A percentile compares a stretch with the other conserved stretches of the same genome.
These are phyloP conservation scores for Asterophora lycoperdoides DNA, from an alignment of 768 basidiomycete species.

Conservation along the genomic window DNA sequence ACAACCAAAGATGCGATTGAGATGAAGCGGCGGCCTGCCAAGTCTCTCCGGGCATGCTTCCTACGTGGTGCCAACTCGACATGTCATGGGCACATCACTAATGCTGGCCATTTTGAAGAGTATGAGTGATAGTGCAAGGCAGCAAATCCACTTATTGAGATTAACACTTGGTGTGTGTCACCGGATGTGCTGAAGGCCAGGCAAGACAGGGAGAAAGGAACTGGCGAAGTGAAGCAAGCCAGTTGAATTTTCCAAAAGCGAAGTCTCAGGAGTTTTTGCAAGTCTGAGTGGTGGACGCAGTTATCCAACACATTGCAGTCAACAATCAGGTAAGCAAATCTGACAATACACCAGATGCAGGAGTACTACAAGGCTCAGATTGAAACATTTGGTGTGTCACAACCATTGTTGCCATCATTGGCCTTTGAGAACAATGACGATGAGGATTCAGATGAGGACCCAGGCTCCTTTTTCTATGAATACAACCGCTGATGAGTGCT, in stretches of 20 bases:
- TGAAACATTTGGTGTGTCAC: too few species aligned
- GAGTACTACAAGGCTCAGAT: too few species aligned
- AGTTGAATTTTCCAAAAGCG: constrained; percentile 1
- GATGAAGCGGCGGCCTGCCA: not conserved
- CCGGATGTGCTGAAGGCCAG: not conserved
- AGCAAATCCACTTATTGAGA: not conserved
- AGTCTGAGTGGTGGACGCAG: constrained; percentile 5
- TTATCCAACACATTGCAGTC: constrained; percentile 9
- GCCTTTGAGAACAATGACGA: too few species aligned
- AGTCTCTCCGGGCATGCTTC: not conserved
- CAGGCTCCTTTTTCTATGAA: too few species aligned
- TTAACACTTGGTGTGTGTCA: not conserved
- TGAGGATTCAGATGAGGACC: too few species aligned
- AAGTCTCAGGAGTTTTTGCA: constrained; percentile 13
- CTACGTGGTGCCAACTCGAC: not conserved
- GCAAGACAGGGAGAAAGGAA: not conserved
- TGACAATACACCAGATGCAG: too few species aligned
- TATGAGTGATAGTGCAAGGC: constrained; percentile 1
- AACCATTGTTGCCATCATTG: too few species aligned
- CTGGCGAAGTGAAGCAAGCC: not conserved
- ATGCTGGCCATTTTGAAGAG: constrained; percentile 1
- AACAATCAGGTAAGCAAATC: constrained; percentile 12
- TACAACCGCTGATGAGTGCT: too few species aligned
- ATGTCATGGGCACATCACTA: not conserved
- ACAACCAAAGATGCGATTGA: not conserved